These are phyloP conservation scores for Punctularia strigosozonata DNA, from an alignment of 768 basidiomycete species.

Conservation along the genomic window DNA sequence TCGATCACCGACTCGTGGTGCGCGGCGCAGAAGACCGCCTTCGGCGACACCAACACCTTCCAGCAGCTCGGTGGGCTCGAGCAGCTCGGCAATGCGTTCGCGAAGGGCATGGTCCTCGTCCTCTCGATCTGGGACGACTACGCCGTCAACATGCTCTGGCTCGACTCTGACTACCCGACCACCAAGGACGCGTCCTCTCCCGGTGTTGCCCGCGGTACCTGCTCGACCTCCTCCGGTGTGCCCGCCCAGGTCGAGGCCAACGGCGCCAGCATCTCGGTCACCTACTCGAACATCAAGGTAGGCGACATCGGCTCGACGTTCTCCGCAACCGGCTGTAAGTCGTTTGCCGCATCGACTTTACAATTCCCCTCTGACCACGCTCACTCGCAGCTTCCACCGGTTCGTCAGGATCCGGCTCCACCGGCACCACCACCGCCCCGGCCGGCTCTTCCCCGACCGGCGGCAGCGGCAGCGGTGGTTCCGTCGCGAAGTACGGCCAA, in stretches of 20 bases:
- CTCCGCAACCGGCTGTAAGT: background rate
- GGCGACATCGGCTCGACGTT: conserved; percentile 3
- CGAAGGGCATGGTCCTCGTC: conserved; percentile 35
- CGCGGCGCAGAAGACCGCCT: conserved; percentile 29
- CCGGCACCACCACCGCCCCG: no score
- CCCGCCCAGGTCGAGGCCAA: conserved; percentile 1
- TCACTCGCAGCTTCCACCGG: no score
- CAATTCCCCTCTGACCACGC: no score
- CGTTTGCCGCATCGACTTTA: no score
- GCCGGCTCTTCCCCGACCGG: no score
- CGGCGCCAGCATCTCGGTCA: no score
- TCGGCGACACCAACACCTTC: conserved; percentile 34
- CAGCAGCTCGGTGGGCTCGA: conserved; percentile 27
- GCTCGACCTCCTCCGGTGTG: conserved; percentile 1
- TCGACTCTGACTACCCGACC: conserved; percentile 35
- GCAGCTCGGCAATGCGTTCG: conserved; percentile 22
- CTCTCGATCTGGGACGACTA: conserved; percentile 46
- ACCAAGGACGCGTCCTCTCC: conserved; percentile 18
- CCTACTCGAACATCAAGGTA: background rate
- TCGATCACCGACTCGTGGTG: conserved; percentile 40
- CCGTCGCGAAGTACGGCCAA: no score
- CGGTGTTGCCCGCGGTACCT: conserved; percentile 3
- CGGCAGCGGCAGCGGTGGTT: no score
- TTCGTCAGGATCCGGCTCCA: no score
- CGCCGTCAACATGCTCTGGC: conserved; percentile 40